Percentiles rank a stretch among this genome's conserved stretches.
Conservation (phyloP, 176 grass and related monocot genomes). For the Hordeum vulgare region DNA sequence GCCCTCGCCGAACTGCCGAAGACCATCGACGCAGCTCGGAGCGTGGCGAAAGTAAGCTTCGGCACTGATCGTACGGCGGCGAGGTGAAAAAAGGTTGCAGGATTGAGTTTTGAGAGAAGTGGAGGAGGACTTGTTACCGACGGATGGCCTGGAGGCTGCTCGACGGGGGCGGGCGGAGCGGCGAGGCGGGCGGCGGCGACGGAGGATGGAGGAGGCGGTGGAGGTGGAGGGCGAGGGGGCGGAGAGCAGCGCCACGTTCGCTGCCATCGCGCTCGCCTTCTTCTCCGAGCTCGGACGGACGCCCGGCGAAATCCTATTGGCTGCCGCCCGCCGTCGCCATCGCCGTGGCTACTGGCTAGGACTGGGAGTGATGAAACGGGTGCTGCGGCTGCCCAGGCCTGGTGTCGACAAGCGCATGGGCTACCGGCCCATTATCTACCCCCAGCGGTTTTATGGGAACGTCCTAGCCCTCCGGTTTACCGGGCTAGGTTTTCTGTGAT, state of each 20-base stretch:
- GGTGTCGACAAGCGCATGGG: neutral
- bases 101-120: neutral
- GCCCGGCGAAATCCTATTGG: conserved; percentile 5
- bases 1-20: no score
- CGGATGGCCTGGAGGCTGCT: neutral
- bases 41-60: neutral
- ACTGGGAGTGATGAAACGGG: neutral
- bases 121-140: conserved; percentile 24
- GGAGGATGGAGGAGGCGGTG: neutral
- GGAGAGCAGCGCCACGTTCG: conserved; percentile 34
- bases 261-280: conserved; percentile 18
- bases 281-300: neutral
- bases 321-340: neutral
- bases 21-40: neutral
- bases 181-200: neutral
- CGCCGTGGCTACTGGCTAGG: neutral
- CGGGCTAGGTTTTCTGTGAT: no score
- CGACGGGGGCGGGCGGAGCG: neutral
- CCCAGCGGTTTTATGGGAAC: no score
- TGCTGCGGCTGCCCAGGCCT: neutral
- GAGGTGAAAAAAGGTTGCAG: neutral
- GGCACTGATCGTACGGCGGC: neutral
- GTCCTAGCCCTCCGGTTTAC: no score
- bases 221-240: conserved; percentile 13
- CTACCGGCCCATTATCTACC: no score